Percentiles rank a stretch among this genome's conserved stretches.
phyloP scores from a whole-genome alignment of 495 filamentous ascomycete species.

The Hyaloscypha bicolor region DNA sequence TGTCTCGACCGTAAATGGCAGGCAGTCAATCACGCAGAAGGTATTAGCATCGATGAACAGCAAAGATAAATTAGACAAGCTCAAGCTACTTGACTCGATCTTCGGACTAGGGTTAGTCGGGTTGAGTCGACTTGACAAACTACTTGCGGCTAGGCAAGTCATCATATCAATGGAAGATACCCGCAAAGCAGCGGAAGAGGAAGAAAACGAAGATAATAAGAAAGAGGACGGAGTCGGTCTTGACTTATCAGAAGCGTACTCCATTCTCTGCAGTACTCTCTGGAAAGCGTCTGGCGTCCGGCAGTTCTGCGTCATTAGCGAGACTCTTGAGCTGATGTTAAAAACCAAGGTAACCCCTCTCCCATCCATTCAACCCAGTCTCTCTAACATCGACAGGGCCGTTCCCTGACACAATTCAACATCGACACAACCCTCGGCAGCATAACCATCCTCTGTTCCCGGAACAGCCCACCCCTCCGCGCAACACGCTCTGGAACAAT shows the following conservation, averaged over 20 bases:
- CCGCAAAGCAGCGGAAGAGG: slow-evolving; percentile 10
- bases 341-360: slow-evolving; percentile 44
- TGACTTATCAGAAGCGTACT: slow-evolving; percentile 27
- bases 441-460: slow-evolving; percentile 56
- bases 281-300: slow-evolving; percentile 36
- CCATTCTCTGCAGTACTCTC: slow-evolving; percentile 21
- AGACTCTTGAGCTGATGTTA: slow-evolving; percentile 58
- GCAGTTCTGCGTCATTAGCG: slow-evolving; percentile 59
- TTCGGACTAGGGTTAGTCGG: slow-evolving; percentile 7
- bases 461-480: slow-evolving; percentile 40
- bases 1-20: slow-evolving; percentile 22
- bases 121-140: slow-evolving; percentile 19
- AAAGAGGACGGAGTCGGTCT: background rate
- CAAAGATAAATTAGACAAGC: slow-evolving; percentile 19
- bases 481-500: slow-evolving; percentile 51
- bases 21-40: slow-evolving; percentile 20
- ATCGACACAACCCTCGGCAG: slow-evolving; percentile 64
- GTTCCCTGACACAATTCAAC: slow-evolving; percentile 67
- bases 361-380: background rate
- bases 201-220: slow-evolving; percentile 15
- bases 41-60: background rate
- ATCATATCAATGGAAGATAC: slow-evolving; percentile 27
- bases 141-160: slow-evolving; percentile 24
- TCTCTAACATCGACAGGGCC: slow-evolving; percentile 37
- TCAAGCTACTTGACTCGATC: slow-evolving; percentile 23